These are phyloP conservation scores for Onygenales sp. DNA, from an alignment of 2,329 filamentous ascomycete genomes.

Conservation along the genomic window DNA sequence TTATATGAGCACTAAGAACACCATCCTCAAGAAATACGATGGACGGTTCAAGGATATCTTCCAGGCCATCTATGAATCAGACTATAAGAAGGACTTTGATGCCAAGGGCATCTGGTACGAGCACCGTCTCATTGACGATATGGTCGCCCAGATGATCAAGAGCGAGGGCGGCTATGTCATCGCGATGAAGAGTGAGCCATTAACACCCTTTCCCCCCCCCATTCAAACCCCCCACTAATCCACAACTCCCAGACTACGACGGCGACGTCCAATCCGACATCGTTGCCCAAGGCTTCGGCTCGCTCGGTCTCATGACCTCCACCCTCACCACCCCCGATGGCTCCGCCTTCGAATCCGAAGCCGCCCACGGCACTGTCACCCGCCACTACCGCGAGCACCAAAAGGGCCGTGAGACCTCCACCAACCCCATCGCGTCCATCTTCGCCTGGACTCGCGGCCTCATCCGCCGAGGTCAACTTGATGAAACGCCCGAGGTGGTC, in stretches of 20 bases:
- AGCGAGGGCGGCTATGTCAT: constrained; percentile 92
- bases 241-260: constrained; percentile 67
- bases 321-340: constrained; percentile 94
- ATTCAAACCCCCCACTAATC: not conserved
- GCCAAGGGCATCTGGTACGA: constrained; percentile 96
- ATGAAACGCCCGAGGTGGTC: constrained; percentile 83
- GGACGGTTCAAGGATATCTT: constrained; percentile 99
- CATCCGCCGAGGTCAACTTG: constrained; percentile 83
- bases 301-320: constrained; percentile 95
- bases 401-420: constrained; percentile 93
- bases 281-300: constrained; percentile 95
- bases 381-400: constrained; percentile 98
- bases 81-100: constrained; percentile 84
- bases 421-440: constrained; percentile 97
- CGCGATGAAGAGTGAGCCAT: constrained; percentile 75
- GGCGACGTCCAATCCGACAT: constrained; percentile 98
- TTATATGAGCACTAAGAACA: constrained; percentile 99
- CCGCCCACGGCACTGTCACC: constrained; percentile 95
- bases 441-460: constrained; percentile 98
- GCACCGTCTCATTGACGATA: constrained; percentile 97
- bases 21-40: constrained; percentile 97
- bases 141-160: constrained; percentile 99
- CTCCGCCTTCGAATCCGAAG: constrained; percentile 95
- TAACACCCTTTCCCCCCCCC: not conserved
- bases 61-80: constrained; percentile 84